These are phyloP conservation scores for Fonsecaea nubica DNA, from an alignment of 2,329 filamentous ascomycete species.

Conservation along the genomic window DNA sequence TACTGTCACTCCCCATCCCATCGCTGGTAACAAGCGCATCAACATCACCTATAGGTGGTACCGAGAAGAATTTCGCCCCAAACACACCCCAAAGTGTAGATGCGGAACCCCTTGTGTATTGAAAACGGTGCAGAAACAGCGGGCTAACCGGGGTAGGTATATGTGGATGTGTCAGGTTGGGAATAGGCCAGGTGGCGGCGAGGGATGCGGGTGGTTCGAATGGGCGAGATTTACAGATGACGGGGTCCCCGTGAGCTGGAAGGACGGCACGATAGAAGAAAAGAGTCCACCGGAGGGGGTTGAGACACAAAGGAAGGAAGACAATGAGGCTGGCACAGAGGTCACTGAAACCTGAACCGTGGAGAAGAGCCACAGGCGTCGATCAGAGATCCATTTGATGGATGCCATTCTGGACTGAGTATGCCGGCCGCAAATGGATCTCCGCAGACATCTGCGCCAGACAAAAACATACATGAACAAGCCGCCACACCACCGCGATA, in stretches of 20 bases:
- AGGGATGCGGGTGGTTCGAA: conserved; percentile 77
- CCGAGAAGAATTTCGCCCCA: conserved; percentile 75
- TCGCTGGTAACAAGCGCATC: conserved; percentile 80
- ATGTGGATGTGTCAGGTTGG: conserved; percentile 93
- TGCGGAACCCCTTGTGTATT: conserved; percentile 74
- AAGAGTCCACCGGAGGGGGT: background rate
- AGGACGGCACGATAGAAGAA: background rate
- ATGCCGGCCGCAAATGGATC: too few relatives aligned
- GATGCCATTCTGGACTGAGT: too few relatives aligned
- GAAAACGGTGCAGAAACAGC: conserved; percentile 79
- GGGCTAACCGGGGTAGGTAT: conserved; percentile 77
- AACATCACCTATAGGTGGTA: conserved; percentile 96
- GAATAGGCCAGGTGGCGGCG: conserved; percentile 40
- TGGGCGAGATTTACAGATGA: conserved; percentile 90
- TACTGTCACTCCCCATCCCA: conserved; percentile 81
- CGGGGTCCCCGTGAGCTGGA: conserved; percentile 73
- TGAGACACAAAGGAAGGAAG: background rate
- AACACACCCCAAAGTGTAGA: conserved; percentile 75
- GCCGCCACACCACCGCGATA: too few relatives aligned
- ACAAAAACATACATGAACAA: too few relatives aligned
- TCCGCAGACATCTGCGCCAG: too few relatives aligned
- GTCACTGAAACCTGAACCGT: background rate
- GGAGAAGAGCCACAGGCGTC: background rate
- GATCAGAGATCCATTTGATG: too few relatives aligned
- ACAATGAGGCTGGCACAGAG: background rate